Percentiles rank a stretch among this genome's conserved stretches.
phyloP scores from a whole-genome alignment of 768 basidiomycete species.

The Lactarius sp. region DNA sequence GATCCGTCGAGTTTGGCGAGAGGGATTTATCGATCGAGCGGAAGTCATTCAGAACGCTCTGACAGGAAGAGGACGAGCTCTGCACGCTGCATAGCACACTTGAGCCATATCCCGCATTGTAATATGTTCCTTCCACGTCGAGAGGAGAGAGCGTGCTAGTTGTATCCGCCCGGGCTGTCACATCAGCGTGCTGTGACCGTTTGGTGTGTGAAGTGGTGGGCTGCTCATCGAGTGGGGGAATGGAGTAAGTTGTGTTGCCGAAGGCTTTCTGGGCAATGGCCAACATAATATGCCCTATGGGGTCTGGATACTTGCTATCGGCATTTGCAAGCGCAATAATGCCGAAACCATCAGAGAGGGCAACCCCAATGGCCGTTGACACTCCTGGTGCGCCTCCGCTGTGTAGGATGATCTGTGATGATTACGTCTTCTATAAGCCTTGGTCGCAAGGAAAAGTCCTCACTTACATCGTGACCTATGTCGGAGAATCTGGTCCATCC shows the following conservation, averaged over 20 bases:
- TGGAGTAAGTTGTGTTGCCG: background rate
- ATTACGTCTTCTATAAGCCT: background rate
- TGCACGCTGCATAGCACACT: no score
- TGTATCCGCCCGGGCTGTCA: background rate
- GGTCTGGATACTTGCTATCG: slow-evolving; percentile 1
- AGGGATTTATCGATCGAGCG: no score
- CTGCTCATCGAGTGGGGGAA: background rate
- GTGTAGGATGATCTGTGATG: slow-evolving; percentile 33
- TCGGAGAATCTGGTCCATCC: slow-evolving; percentile 40
- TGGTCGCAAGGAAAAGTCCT: background rate
- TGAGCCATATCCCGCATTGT: slow-evolving; percentile 1
- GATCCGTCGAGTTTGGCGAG: background rate
- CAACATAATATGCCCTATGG: no score
- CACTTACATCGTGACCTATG: slow-evolving; percentile 38
- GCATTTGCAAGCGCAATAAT: slow-evolving; percentile 30
- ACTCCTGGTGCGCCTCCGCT: slow-evolving; percentile 35
- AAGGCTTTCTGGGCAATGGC: no score
- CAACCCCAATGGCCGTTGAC: slow-evolving; percentile 32
- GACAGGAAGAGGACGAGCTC: no score
- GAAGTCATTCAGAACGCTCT: no score
- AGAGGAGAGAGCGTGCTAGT: background rate
- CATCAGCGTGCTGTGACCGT: background rate
- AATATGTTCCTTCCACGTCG: slow-evolving; percentile 12
- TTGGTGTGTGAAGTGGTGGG: background rate
- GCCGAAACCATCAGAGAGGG: slow-evolving; percentile 36